A percentile compares a stretch with the other conserved stretches of the same genome.
phyloP scores from a whole-genome alignment of 495 filamentous ascomycete species.

The Penicillium soppii region DNA sequence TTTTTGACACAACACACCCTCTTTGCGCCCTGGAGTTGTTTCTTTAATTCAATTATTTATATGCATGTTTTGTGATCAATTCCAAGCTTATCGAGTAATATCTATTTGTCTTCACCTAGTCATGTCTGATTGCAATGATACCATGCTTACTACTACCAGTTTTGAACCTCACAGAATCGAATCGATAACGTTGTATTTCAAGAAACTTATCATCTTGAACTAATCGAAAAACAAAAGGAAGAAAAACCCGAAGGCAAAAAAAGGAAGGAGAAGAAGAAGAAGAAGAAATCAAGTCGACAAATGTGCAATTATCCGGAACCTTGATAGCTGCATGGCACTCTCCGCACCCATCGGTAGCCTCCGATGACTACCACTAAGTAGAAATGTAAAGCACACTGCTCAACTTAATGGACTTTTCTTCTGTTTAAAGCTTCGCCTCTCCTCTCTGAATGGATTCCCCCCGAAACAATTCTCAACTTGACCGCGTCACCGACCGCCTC shows the following conservation, averaged over 20 bases:
- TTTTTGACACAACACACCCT: not conserved
- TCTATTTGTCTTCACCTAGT: too few species aligned
- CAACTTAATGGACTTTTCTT: too few species aligned
- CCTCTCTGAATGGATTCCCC: slow-evolving; percentile 29
- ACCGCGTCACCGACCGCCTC: slow-evolving; percentile 37
- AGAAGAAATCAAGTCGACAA: not conserved
- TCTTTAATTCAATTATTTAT: not conserved
- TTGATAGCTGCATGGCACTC: slow-evolving; percentile 29
- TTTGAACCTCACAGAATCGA: too few species aligned
- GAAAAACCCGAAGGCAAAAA: too few species aligned
- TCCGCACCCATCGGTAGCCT: slow-evolving; percentile 44
- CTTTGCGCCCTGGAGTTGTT: not conserved
- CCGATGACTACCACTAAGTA: slow-evolving; percentile 34
- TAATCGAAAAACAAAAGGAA: too few species aligned
- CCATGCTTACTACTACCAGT: too few species aligned
- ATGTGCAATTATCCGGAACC: not conserved
- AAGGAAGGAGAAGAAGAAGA: too few species aligned
- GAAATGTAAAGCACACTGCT: slow-evolving; percentile 22
- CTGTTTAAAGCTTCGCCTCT: too few species aligned
- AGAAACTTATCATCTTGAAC: too few species aligned
- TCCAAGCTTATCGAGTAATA: too few species aligned
- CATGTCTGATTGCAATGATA: too few species aligned
- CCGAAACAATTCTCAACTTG: slow-evolving; percentile 17
- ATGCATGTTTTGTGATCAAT: not conserved
- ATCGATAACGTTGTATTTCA: too few species aligned